A percentile compares a stretch with the other conserved stretches of the same genome.
Conservation (phyloP, 2,329 filamentous ascomycete species). For the Zelopaecilomyces penicillatus region DNA sequence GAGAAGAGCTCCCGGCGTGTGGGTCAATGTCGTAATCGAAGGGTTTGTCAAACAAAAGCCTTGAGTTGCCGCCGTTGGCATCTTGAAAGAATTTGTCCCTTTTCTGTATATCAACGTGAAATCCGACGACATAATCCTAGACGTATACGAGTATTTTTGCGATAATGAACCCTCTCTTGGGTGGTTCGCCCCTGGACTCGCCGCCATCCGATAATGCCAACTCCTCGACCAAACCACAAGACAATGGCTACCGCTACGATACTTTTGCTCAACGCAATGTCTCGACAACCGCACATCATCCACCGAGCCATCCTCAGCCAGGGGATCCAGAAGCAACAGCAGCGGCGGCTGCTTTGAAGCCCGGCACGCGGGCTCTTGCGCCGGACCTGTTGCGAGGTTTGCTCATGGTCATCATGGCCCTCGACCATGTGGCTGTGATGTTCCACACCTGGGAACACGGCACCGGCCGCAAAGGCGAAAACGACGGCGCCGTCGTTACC, state of each 20-base stretch:
- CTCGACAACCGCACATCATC: neutral
- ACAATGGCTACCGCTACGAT: slow-evolving; percentile 12
- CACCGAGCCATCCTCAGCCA: neutral
- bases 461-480: slow-evolving; percentile 27
- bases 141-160: too few species aligned
- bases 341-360: slow-evolving; percentile 1
- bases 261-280: slow-evolving; percentile 9
- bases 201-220: too few species aligned
- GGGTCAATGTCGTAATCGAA: too few species aligned
- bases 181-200: too few species aligned
- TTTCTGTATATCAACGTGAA: too few species aligned
- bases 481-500: slow-evolving; percentile 25
- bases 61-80: too few species aligned
- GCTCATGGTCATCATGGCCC: slow-evolving; percentile 36
- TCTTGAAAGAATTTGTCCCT: too few species aligned
- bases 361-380: slow-evolving; percentile 26
- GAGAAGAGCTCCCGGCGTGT: too few species aligned
- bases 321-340: neutral
- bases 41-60: too few species aligned
- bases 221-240: neutral
- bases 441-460: slow-evolving; percentile 34
- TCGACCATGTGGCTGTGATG: slow-evolving; percentile 33
- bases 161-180: too few species aligned
- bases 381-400: slow-evolving; percentile 37
- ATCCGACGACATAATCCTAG: too few species aligned